phyloP scores from a whole-genome alignment of 1,139 yeast genomes.

The Protomyces lactucae-debilis region DNA sequence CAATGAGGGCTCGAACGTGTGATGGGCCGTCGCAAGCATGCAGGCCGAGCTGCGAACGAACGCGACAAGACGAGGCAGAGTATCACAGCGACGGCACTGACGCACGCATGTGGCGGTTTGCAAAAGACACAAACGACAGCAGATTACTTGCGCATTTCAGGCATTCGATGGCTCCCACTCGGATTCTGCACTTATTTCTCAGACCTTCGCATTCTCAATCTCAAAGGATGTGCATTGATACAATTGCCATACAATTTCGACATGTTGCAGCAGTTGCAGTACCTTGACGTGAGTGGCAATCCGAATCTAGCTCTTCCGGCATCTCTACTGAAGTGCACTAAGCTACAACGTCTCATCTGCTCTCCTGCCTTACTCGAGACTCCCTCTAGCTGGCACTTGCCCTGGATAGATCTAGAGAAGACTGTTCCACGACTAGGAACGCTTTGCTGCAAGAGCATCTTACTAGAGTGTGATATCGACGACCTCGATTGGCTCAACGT shows the following conservation, averaged over 20 bases:
- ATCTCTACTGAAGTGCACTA: not conserved
- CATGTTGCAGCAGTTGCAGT: not conserved
- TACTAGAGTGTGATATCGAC: not conserved
- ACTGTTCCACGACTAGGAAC: not conserved
- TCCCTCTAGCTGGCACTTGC: not conserved
- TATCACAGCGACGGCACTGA: not conserved
- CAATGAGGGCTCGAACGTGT: no score
- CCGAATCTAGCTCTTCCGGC: not conserved
- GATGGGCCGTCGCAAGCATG: no score
- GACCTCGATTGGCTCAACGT: not conserved
- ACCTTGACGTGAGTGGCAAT: not conserved
- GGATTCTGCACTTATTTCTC: not conserved
- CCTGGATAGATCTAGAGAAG: not conserved
- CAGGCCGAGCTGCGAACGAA: no score
- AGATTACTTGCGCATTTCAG: not conserved
- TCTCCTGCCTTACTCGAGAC: not conserved
- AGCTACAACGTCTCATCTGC: not conserved
- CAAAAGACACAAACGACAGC: not conserved
- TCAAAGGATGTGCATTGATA: not conserved
- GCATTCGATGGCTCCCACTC: not conserved
- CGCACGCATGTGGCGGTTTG: not conserved
- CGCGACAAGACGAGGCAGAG: no score
- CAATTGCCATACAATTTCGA: not conserved
- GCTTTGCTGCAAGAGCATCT: not conserved
- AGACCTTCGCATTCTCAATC: not conserved